Evolutionary conservation across 148 eudicot species (phyloP), one percentile per base, ranked within the genome.

Genomic region (Persicaria tinctoria): DNA sequence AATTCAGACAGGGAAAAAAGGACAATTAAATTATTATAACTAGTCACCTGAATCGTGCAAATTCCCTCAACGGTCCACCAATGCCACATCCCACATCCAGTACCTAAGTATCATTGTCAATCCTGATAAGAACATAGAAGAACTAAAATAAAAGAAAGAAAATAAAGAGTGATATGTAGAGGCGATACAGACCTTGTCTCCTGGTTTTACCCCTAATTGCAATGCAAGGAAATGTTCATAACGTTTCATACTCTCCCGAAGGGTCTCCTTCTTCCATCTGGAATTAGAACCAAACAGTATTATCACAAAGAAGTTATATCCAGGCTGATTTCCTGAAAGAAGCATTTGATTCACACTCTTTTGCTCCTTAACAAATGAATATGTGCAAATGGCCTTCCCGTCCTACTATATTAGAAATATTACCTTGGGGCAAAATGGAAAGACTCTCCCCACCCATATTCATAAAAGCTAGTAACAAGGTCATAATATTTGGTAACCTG

Each of bases 391-490:
- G 5, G 55, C n/a, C 44, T 8, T 66, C 18, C 18, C 45, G 48
- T 51, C 48, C 32, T 6, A 63, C 3, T 4, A 53, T 38, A 53
- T 3, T 56, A 11, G 7, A 68, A 70, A 44, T 20, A 59, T 46
- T 54, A 91, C 97, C 99, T 92, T 77, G 84, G 89, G 17, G 99
- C 97, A 86, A 95, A 95, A 78, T 95, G 99, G 82, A 95, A 95
- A 46, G 99, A 92, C 79, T 95, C 99, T 83, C 99, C 99, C 99
- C 99, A 95, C 73, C 97, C 99, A 86, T 87, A 92, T 82, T 95
- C 99, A 60, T 95, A 95, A 87, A 95, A 95, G 82, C 99, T 95
- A 45, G 99, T 95, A 27, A 84, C 97, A 54, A 92, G 89, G 82
- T 95, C 97, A 81, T 95, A 95, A 70, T 92, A 95, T 78, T 95